These are phyloP conservation scores for Debaryomycetaceae sp. DNA, from an alignment of 1,139 yeast species.

Conservation along the genomic window DNA sequence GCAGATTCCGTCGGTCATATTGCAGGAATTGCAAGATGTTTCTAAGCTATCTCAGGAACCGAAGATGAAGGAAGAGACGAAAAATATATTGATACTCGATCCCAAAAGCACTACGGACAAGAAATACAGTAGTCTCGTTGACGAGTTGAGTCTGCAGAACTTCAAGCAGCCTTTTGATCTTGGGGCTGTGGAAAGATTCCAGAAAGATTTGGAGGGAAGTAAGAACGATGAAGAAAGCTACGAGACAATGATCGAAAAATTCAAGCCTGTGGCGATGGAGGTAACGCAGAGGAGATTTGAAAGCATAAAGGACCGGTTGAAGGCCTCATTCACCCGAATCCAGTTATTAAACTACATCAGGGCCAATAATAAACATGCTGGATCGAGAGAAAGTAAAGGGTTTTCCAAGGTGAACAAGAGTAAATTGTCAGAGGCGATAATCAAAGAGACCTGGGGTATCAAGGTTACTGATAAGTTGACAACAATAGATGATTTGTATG, in stretches of 20 bases:
- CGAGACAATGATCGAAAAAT: conserved; percentile 10
- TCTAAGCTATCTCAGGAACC: conserved; percentile 9
- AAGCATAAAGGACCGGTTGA: conserved; percentile 8
- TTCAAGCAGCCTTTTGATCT: background rate
- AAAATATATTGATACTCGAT: conserved; percentile 13
- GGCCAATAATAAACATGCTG: conserved; percentile 6
- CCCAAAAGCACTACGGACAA: conserved; percentile 14
- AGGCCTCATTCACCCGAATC: conserved; percentile 16
- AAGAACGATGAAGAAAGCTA: conserved; percentile 1
- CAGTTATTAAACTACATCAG: conserved; percentile 21
- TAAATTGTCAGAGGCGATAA: conserved; percentile 20
- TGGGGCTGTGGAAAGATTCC: background rate
- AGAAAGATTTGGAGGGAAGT: background rate
- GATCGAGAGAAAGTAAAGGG: conserved; percentile 6
- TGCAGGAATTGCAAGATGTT: conserved; percentile 15
- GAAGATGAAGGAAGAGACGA: conserved; percentile 6
- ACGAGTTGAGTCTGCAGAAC: conserved; percentile 6
- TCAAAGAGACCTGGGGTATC: conserved; percentile 40
- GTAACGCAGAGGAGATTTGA: conserved; percentile 12
- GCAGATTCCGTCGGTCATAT: conserved; percentile 9
- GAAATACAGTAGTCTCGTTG: conserved; percentile 7
- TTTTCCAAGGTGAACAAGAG: conserved; percentile 12
- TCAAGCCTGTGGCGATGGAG: conserved; percentile 10
- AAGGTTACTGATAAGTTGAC: conserved; percentile 24
- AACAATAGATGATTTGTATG: conserved; percentile 37